Evolutionary conservation across 768 basidiomycete genomes (phyloP), one percentile per base, ranked within the genome.

Genomic region (Leccinum rimulosum): DNA sequence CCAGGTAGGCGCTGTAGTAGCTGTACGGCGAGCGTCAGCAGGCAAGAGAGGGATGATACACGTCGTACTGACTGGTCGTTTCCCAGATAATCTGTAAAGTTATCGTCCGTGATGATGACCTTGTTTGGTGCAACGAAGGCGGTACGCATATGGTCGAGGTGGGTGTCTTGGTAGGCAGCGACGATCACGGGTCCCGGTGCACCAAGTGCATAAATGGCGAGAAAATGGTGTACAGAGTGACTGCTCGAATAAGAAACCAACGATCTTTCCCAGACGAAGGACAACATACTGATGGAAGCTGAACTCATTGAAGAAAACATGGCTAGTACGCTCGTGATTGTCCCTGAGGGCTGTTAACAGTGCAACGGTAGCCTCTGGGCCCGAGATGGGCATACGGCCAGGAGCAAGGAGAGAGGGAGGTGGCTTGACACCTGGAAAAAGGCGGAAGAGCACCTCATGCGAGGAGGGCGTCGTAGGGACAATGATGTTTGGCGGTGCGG

Each of bases 181-280:
- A 69, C 67, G 6, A 83, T 70, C 36, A 81, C 64, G 4, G 68
- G 58, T 0, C 70, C 69, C 3, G 77, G 72, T 0, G 81, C 87
- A 8, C 89, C 89, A 12, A 91, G 72, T 0, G 79, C 77, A 73
- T 84, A 90, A 5, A 84, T 70, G 12, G 85, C 84, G 14, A 87
- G 72, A 14, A 82, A 66, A 38, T 82, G 83, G 65, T 88, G 86
- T 3, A 79, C 75, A 33, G 80, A 72, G 72, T 89, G 88, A 59
- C 81, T 83, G 27, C 15, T 12, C 40, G n/a, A n/a, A 36, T 45
- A 25, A 64, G 14, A 5, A 19, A 56, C 19, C 50, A 49, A n/a
- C 2, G 11, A 50, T 11, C 2, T 6, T 19, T 17, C 8, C 47
- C 15, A 7, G n/a, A 54, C 2, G 8, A 35, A 47, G 12, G 35